phyloP scores from a whole-genome alignment of 2,329 filamentous ascomycete species.

The Diatrype stigma region DNA sequence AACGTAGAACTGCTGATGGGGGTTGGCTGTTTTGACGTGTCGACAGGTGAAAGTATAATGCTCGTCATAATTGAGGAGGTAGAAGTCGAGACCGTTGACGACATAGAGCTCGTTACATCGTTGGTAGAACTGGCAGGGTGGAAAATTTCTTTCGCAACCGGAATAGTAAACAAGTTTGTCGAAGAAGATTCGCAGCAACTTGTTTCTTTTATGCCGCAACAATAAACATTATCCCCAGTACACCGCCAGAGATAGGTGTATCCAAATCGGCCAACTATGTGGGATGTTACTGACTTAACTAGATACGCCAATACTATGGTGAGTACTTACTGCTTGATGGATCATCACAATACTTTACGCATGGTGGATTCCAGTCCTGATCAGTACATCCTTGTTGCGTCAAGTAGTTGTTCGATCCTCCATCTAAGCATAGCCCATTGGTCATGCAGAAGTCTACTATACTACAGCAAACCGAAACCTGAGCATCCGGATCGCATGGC shows the following conservation, averaged over 20 bases:
- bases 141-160: not conserved
- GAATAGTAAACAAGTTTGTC: not conserved
- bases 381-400: not conserved
- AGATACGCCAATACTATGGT: not conserved
- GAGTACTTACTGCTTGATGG: not conserved
- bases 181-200: not conserved
- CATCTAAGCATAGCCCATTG: not conserved
- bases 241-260: not conserved
- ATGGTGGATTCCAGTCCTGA: not conserved
- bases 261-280: not conserved
- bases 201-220: not conserved
- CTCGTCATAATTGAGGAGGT: no score
- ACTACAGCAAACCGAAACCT: not conserved
- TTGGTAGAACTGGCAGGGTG: not conserved
- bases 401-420: not conserved
- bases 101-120: not conserved
- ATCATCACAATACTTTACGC: not conserved
- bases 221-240: not conserved
- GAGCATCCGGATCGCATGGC: not conserved
- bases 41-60: no score
- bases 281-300: not conserved
- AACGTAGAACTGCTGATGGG: no score
- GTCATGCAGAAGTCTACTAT: not conserved
- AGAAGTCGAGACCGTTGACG: not conserved
- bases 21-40: no score